These are phyloP conservation scores for Penicillium flavigenum DNA, from an alignment of 495 filamentous ascomycete genomes.

Conservation along the genomic window DNA sequence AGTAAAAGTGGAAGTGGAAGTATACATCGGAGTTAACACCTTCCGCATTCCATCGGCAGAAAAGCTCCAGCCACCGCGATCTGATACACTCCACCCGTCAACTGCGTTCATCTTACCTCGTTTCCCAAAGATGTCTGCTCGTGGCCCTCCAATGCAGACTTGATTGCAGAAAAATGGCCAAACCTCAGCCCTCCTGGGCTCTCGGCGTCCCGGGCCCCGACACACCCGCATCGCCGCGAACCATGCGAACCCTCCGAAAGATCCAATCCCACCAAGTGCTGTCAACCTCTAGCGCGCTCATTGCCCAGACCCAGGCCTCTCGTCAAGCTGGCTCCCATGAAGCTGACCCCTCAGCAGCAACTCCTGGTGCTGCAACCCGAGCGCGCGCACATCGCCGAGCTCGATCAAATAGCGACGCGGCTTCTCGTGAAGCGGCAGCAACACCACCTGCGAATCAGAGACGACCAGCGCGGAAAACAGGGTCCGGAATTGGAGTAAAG, in stretches of 20 bases:
- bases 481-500: constrained; percentile 54
- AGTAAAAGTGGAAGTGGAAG: neutral
- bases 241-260: constrained; percentile 51
- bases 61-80: constrained; percentile 29
- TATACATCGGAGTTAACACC: constrained; percentile 4
- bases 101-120: neutral
- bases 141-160: constrained; percentile 10
- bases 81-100: constrained; percentile 11
- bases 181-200: constrained; percentile 26
- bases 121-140: constrained; percentile 3
- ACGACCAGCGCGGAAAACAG: constrained; percentile 54
- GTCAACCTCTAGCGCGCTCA: constrained; percentile 34
- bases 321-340: constrained; percentile 27
- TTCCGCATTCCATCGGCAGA: constrained; percentile 16
- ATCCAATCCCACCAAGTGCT: constrained; percentile 54
- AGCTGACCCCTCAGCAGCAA: constrained; percentile 21
- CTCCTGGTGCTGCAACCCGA: constrained; percentile 24
- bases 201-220: constrained; percentile 35
- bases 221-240: constrained; percentile 45
- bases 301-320: constrained; percentile 42
- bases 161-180: constrained; percentile 22
- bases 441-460: constrained; percentile 38
- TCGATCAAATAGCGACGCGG: constrained; percentile 74
- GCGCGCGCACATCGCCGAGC: constrained; percentile 51
- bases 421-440: constrained; percentile 39